Percentiles rank a stretch among this genome's conserved stretches.
Conservation (phyloP, 495 filamentous ascomycete genomes). For the Apodospora peruviana region DNA sequence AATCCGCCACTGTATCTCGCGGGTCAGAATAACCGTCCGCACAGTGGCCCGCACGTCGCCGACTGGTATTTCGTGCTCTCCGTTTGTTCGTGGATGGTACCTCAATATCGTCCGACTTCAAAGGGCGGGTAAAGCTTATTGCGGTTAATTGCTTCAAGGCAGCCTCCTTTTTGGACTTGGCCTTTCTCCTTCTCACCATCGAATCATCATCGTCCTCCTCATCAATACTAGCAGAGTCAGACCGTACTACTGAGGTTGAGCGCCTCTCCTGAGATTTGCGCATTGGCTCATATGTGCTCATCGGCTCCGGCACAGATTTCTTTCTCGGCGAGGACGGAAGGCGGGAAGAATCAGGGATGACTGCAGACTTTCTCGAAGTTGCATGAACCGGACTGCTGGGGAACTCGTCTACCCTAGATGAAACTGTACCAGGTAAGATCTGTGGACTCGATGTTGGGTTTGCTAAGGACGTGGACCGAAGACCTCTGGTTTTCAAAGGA, state of each 20-base stretch:
- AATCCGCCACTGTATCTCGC: slow-evolving; percentile 28
- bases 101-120: slow-evolving; percentile 25
- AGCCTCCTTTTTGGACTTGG: slow-evolving; percentile 26
- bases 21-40: slow-evolving; percentile 11
- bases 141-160: slow-evolving; percentile 29
- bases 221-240: slow-evolving; percentile 1
- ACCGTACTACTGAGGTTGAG: slow-evolving; percentile 7
- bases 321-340: slow-evolving; percentile 5
- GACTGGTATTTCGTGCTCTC: slow-evolving; percentile 11
- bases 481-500: slow-evolving; percentile 35
- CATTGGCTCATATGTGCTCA: slow-evolving; percentile 28
- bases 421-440: slow-evolving; percentile 16
- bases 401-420: slow-evolving; percentile 3
- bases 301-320: slow-evolving; percentile 18
- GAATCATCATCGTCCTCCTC: slow-evolving; percentile 19
- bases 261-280: slow-evolving; percentile 29
- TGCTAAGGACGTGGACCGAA: slow-evolving; percentile 29
- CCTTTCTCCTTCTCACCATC: slow-evolving; percentile 14
- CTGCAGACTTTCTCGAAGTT: slow-evolving; percentile 9
- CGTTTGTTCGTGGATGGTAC: slow-evolving; percentile 34
- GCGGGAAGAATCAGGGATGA: slow-evolving; percentile 22
- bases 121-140: slow-evolving; percentile 29
- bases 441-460: slow-evolving; percentile 31
- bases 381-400: slow-evolving; percentile 15
- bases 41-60: slow-evolving; percentile 16